Percentiles rank a stretch among this genome's conserved stretches.
phyloP scores from a whole-genome alignment of 257 asterid genomes.

The Nicotiana otophora region DNA sequence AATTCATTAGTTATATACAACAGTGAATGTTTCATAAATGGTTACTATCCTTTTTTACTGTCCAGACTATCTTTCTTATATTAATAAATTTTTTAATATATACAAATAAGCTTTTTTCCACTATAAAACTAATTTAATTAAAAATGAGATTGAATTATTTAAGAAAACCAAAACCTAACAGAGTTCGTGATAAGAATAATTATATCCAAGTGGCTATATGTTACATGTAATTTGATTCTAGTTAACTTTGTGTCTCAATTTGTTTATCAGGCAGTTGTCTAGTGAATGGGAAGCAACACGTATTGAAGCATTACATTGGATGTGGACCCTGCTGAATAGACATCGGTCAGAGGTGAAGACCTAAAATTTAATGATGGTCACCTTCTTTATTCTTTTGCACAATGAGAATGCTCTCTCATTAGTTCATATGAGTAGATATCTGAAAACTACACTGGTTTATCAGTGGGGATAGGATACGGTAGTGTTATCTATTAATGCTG shows the following conservation, averaged over 20 bases:
- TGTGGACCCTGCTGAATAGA: slow-evolving; percentile 62
- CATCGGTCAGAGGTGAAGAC: slow-evolving; percentile 67
- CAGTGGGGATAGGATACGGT: neutral
- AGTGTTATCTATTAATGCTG: neutral
- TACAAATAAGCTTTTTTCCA: neutral
- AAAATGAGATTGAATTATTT: neutral
- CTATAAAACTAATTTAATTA: neutral
- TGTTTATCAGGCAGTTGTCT: slow-evolving; percentile 66
- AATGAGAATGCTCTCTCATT: neutral
- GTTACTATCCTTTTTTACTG: neutral
- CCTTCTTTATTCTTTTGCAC: neutral
- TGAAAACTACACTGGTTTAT: neutral
- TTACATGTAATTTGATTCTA: neutral
- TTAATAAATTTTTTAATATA: neutral
- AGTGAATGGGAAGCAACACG: slow-evolving; percentile 99
- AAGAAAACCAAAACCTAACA: neutral
- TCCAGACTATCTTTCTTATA: neutral
- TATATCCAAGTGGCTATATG: neutral
- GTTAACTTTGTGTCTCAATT: neutral
- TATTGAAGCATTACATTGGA: slow-evolving; percentile 96
- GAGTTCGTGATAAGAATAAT: neutral
- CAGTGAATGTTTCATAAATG: neutral
- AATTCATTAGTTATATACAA: neutral
- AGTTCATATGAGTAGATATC: neutral
- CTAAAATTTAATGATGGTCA: neutral